A percentile compares a stretch with the other conserved stretches of the same genome.
These are phyloP conservation scores for Entomortierella chlamydospora DNA, from an alignment of 192 early-diverging fungal genomes.

Conservation along the genomic window DNA sequence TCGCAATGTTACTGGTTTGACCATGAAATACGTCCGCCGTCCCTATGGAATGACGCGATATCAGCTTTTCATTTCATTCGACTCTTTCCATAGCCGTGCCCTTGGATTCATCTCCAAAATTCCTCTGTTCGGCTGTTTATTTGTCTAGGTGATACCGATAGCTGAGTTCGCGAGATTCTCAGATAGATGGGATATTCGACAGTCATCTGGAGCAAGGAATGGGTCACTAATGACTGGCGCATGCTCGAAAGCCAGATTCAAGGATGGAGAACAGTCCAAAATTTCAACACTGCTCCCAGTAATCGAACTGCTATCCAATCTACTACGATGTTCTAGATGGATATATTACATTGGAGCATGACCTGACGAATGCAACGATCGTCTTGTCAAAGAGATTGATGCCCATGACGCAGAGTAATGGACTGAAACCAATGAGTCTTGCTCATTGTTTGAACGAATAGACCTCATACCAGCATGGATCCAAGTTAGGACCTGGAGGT, in stretches of 20 bases:
- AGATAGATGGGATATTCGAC: conserved; percentile 61
- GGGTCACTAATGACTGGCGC: conserved; percentile 60
- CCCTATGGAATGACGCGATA: conserved; percentile 68
- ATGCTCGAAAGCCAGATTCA: conserved; percentile 56
- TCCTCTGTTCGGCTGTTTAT: too few species aligned
- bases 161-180: conserved; percentile 63
- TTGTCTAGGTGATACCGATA: conserved; percentile 64
- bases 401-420: conserved; percentile 23
- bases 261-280: conserved; percentile 5
- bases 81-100: too few species aligned
- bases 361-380: conserved; percentile 56
- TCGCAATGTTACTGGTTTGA: conserved; percentile 63
- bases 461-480: conserved; percentile 35
- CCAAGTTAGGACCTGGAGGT: conserved; percentile 27
- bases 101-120: too few species aligned
- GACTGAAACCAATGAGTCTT: conserved; percentile 31
- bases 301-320: conserved; percentile 33
- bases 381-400: conserved; percentile 57
- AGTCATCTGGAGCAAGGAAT: conserved; percentile 44
- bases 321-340: conserved; percentile 26
- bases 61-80: too few species aligned
- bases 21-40: conserved; percentile 63
- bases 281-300: conserved; percentile 27
- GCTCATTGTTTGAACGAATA: conserved; percentile 21
- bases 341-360: conserved; percentile 62